Evolutionary conservation across 2,329 filamentous ascomycete genomes (phyloP).

Genomic region (Rhinocladiella similis): DNA sequence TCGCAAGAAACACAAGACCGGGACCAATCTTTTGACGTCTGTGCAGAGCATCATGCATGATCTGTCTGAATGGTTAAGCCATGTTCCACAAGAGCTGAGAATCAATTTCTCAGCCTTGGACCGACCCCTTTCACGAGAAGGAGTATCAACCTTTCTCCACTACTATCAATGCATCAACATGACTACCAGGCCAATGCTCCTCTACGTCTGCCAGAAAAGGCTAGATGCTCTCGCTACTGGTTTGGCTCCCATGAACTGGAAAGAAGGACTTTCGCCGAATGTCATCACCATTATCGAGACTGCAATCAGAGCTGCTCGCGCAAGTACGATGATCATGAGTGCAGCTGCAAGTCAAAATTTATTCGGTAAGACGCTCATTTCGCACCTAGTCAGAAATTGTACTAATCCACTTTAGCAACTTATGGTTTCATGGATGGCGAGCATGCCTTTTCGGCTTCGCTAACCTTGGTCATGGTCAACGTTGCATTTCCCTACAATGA

Average conservation of each 20-base stretch:
- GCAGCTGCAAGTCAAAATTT: conserved; percentile 52
- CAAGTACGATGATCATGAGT: conserved; percentile 52
- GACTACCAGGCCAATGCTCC: conserved; percentile 55
- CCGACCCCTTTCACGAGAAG: conserved; percentile 47
- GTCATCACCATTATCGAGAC: conserved; percentile 55
- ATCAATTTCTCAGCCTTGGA: conserved; percentile 50
- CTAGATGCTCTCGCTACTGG: conserved; percentile 39
- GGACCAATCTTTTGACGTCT: conserved; percentile 49
- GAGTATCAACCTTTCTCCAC: conserved; percentile 54
- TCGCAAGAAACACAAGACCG: conserved; percentile 48
- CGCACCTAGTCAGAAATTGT: not conserved
- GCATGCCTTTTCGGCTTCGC: conserved; percentile 55
- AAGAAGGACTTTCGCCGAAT: conserved; percentile 48
- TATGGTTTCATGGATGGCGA: conserved; percentile 61
- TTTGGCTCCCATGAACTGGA: conserved; percentile 46
- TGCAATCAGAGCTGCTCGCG: conserved; percentile 52
- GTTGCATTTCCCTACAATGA: conserved; percentile 51
- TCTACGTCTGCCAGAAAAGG: conserved; percentile 54
- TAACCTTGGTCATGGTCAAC: conserved; percentile 57
- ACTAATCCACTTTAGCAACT: conserved; percentile 41
- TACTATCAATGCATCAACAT: conserved; percentile 62
- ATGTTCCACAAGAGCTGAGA: conserved; percentile 49
- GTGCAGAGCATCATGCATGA: conserved; percentile 54
- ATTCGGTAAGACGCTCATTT: conserved; percentile 41
- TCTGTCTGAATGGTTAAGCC: conserved; percentile 52